Evolutionary conservation across 1,139 yeast species (phyloP), one percentile per base, ranked within the genome.

Genomic region (Spathaspora sp.): DNA sequence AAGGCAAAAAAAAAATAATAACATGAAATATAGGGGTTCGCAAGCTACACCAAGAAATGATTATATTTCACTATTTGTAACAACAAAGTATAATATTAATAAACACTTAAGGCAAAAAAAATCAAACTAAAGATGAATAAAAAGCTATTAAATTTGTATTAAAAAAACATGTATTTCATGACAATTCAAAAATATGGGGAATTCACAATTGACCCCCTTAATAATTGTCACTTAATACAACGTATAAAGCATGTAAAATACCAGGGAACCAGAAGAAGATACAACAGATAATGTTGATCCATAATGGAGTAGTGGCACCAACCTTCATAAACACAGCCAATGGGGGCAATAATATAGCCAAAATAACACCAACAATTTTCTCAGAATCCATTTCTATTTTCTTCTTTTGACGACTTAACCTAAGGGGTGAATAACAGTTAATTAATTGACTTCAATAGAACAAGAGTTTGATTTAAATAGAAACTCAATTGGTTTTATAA

Each of bases 231-330:
- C 60, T 63, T 54, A 80, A 64, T 43, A 81, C 86, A 57, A 82
- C 70, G 66, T 82, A 85, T 56, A 84, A 65, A 43, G 90, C 90
- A 60, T 84, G 88, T 54, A 85, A 67, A 63, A 84, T 83, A 68
- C 85, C 90, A 56, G 90, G 91, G 82, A 85, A 82, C 82, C 82
- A 85, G 56, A 80, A 70, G 59, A 81, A 80, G 56, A 74, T 55
- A 72, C 89, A 83, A 59, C 82, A 76, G 47, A 82, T 61, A 52
- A 81, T 59, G 70, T 84, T 84, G 60, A 85, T 76, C 66, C 85
- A 70, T 61, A 84, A 79, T 42, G 76, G 82, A 42, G 75, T 72
- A 52, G 84, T 80, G 52, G 80, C 74, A 49, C 90, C 90, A 56
- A 74, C 76, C 56, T 74, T 79, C 75, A 84, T 65, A 65, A 78